A percentile compares a stretch with the other conserved stretches of the same genome.
Conservation (phyloP, 1,139 yeast genomes). For the Candida sp. region DNA sequence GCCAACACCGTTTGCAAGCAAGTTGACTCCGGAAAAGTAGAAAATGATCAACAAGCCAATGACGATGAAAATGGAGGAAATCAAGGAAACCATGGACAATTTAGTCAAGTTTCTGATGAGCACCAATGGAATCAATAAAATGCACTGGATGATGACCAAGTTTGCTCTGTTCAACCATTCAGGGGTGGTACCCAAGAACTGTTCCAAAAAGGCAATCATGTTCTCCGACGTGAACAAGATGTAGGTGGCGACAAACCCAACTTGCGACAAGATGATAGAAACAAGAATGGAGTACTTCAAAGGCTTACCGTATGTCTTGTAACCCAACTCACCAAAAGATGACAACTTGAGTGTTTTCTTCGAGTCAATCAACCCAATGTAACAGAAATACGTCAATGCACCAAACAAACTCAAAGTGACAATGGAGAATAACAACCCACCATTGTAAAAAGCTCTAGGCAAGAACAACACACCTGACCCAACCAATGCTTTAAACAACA, state of each 20-base stretch:
- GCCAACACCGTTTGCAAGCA: slow-evolving; percentile 51
- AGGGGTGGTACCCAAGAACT: slow-evolving; percentile 17
- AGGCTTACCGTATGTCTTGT: slow-evolving; percentile 60
- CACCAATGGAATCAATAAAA: slow-evolving; percentile 68
- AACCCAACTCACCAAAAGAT: slow-evolving; percentile 80
- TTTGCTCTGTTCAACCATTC: slow-evolving; percentile 24
- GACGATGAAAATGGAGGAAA: slow-evolving; percentile 70
- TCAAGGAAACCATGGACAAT: slow-evolving; percentile 65
- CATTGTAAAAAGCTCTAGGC: slow-evolving; percentile 76
- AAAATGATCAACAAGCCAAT: slow-evolving; percentile 68
- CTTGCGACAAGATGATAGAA: slow-evolving; percentile 69
- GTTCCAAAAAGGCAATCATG: slow-evolving; percentile 48
- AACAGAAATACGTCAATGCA: slow-evolving; percentile 70
- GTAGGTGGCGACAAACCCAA: slow-evolving; percentile 82
- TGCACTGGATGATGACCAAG: slow-evolving; percentile 58
- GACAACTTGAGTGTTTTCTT: slow-evolving; percentile 61
- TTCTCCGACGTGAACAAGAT: slow-evolving; percentile 76
- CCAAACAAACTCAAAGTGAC: slow-evolving; percentile 61
- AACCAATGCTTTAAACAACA: slow-evolving; percentile 71
- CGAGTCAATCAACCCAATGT: slow-evolving; percentile 60
- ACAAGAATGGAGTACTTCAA: slow-evolving; percentile 62
- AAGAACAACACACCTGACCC: slow-evolving; percentile 82
- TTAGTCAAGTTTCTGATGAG: slow-evolving; percentile 75
- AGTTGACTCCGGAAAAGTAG: slow-evolving; percentile 54
- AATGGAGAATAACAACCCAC: slow-evolving; percentile 68